These are phyloP conservation scores for Lentinula lateritia DNA, from an alignment of 768 basidiomycete genomes.

Conservation along the genomic window DNA sequence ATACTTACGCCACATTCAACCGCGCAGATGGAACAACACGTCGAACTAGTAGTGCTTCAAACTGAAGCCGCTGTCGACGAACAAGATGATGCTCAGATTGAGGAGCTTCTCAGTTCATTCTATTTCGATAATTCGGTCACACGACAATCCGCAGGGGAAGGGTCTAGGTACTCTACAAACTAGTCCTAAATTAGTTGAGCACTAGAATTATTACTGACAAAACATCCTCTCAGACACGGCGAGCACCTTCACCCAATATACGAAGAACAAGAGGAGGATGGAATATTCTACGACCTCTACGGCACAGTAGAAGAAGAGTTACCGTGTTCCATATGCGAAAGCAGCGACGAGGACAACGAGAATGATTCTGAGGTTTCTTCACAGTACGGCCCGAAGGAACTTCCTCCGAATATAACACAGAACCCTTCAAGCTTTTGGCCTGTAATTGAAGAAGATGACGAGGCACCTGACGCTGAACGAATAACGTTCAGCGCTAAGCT, in stretches of 20 bases:
- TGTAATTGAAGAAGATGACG: conserved; percentile 1
- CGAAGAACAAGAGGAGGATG: conserved; percentile 3
- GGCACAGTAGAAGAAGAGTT: not conserved
- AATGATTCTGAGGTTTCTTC: not conserved
- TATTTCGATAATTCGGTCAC: conserved; percentile 2
- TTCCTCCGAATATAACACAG: not conserved
- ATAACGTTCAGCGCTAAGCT: not conserved
- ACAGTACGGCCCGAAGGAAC: not conserved
- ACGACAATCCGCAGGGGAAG: not conserved
- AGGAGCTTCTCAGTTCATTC: conserved; percentile 6
- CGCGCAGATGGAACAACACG: not conserved
- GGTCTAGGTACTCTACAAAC: not conserved
- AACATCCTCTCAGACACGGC: not conserved
- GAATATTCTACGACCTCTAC: conserved; percentile 1
- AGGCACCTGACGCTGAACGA: too few species aligned
- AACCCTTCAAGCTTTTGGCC: not conserved
- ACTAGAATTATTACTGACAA: too few species aligned
- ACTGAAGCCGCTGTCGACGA: not conserved
- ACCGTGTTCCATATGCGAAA: not conserved
- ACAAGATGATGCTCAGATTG: conserved; percentile 1
- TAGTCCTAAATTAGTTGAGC: too few species aligned
- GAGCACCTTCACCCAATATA: not conserved
- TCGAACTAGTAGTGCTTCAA: not conserved
- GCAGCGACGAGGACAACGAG: not conserved
- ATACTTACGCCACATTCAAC: not conserved